phyloP scores from a whole-genome alignment of 192 early-diverging fungal species.

The Thamnidium elegans region DNA sequence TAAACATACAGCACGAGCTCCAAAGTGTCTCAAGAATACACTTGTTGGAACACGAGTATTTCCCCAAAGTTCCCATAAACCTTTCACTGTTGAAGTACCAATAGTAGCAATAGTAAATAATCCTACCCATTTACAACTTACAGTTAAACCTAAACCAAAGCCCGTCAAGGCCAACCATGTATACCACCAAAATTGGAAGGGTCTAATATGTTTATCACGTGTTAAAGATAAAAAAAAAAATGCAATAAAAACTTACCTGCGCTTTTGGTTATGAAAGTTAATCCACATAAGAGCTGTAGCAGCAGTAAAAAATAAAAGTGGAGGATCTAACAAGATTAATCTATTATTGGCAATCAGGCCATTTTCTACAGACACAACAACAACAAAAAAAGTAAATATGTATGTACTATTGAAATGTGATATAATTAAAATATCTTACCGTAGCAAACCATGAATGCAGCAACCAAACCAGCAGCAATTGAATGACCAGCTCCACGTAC shows the following conservation, averaged over 20 bases:
- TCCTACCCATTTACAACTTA: constrained; percentile 94
- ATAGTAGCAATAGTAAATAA: constrained; percentile 87
- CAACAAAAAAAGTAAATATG: neutral
- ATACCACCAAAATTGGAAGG: constrained; percentile 85
- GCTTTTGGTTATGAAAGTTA: constrained; percentile 70
- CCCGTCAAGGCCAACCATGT: constrained; percentile 84
- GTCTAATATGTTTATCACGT: constrained; percentile 28
- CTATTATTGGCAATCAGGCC: constrained; percentile 86
- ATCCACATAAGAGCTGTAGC: constrained; percentile 82
- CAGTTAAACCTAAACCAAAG: constrained; percentile 67
- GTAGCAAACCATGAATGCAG: constrained; percentile 75
- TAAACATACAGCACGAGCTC: constrained; percentile 79
- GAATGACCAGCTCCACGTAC: constrained; percentile 81
- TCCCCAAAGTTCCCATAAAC: constrained; percentile 85
- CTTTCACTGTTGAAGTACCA: constrained; percentile 81
- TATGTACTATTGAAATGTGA: neutral
- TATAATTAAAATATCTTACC: constrained; percentile 20
- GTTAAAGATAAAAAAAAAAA: neutral
- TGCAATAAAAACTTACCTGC: constrained; percentile 10
- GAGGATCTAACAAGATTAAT: constrained; percentile 87
- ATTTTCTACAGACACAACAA: constrained; percentile 67
- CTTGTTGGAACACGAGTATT: constrained; percentile 50
- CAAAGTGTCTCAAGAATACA: constrained; percentile 65
- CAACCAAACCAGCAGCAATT: constrained; percentile 68
- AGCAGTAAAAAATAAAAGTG: constrained; percentile 86